A percentile compares a stretch with the other conserved stretches of the same genome.
phyloP scores from a whole-genome alignment of 2,329 filamentous ascomycete genomes.

The Mycocentrospora acerina region DNA sequence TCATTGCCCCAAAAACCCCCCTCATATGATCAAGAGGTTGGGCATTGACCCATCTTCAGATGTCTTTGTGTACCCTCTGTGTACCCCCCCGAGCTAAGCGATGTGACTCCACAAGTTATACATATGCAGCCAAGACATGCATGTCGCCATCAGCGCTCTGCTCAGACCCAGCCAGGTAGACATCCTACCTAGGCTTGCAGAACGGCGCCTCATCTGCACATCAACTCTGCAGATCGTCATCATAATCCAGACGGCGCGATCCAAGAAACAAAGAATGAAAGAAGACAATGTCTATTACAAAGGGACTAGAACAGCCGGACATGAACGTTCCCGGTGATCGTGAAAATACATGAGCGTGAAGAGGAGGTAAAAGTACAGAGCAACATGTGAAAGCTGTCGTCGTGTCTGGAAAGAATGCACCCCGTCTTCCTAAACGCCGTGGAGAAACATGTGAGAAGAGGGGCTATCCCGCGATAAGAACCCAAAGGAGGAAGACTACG shows the following conservation, averaged over 20 bases:
- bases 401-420: constrained; percentile 6
- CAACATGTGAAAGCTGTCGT: too few relatives aligned
- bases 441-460: constrained; percentile 6
- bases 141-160: background rate
- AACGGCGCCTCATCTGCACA: too few relatives aligned
- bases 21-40: background rate
- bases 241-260: too few relatives aligned
- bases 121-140: constrained; percentile 18
- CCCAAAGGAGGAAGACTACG: constrained; percentile 59
- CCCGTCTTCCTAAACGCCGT: constrained; percentile 25
- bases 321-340: too few relatives aligned
- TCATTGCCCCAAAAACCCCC: background rate
- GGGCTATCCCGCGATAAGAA: constrained; percentile 61
- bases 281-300: too few relatives aligned
- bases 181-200: too few relatives aligned
- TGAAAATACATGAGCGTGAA: too few relatives aligned
- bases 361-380: too few relatives aligned
- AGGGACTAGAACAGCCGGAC: too few relatives aligned
- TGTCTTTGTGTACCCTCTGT: background rate
- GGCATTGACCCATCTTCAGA: background rate
- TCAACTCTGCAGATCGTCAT: too few relatives aligned
- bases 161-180: too few relatives aligned
- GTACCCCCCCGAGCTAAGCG: constrained; percentile 2
- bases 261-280: too few relatives aligned
- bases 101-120: constrained; percentile 14